Base-by-base conservation (phyloP, 140 eudicot genomes). In the Anethum foeniculum region DNA sequence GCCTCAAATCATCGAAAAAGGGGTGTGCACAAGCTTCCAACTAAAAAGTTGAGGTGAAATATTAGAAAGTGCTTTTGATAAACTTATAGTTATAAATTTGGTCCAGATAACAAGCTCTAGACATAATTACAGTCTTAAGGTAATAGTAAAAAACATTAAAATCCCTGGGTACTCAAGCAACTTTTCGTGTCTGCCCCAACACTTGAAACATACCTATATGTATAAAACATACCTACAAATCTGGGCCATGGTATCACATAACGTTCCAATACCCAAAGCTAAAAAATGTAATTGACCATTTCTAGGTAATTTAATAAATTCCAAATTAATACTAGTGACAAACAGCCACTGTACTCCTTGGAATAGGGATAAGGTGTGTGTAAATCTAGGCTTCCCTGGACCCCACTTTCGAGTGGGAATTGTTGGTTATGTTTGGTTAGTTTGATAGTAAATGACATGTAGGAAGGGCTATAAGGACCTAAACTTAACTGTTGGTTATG, bases 11-110 rank as follows among this genome's bases (percentile, higher is more conserved):
- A 52, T 95, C 93, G 85, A 95, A 95, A 90, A 95, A 95, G 1
- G 96, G 98, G 80, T 95, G 99, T 47, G 96, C 91, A 85, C 99
- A 95, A 1, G 99, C 99, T 83, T 95, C 99, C 92, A 95, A 82
- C 99, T 95, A 93, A 47, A 83, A 14, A 58, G 56, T 12, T 15
- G 30, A 58, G 7, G 72, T 34, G 62, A 15, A 52, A 41, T 25
- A 3, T 68, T 67, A 13, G 23, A 21, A 23, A 41, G 9, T 73
- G 30, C 23, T 39, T 41, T 41, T 41, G 46, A 41, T 41, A 25
- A 14, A 79, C 0, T 27, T 32, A 30, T 27, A 3, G 23, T 16
- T 16, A 68, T 19, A 68, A 60, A n/a, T n/a, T 60, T n/a, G 3
- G 32, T n/a, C 68, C 68, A 60, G 5, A 0, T n/a, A 60, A n/a